Percentiles rank a stretch among this genome's conserved stretches.
Conservation (phyloP, 345 rosid species). For the Corymbia maculata region DNA sequence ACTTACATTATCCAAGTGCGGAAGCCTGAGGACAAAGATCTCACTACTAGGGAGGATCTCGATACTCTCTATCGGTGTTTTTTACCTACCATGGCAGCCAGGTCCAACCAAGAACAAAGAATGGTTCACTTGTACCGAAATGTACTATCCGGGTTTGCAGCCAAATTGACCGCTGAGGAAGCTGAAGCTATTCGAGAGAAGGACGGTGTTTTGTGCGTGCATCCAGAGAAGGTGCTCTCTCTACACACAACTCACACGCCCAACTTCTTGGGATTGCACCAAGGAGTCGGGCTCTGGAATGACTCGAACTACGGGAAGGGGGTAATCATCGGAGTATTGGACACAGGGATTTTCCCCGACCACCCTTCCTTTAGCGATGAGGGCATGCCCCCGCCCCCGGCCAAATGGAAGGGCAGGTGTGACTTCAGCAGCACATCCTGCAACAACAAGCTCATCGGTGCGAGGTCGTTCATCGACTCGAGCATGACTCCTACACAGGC, state of each 20-base stretch:
- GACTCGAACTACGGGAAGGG: conserved; percentile 29
- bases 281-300: conserved; percentile 21
- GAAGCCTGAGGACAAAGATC: conserved; percentile 3
- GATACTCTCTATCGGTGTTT: conserved; percentile 16
- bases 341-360: conserved; percentile 29
- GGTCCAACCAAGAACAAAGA: neutral
- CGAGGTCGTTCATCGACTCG: conserved; percentile 19
- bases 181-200: conserved; percentile 13
- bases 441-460: conserved; percentile 55
- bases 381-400: conserved; percentile 31
- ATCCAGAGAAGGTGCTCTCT: conserved; percentile 16
- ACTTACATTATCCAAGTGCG: conserved; percentile 34
- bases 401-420: conserved; percentile 42
- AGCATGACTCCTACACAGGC: neutral
- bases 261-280: conserved; percentile 27
- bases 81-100: conserved; percentile 4
- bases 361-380: conserved; percentile 41
- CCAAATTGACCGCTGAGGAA: conserved; percentile 23
- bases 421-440: conserved; percentile 27
- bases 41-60: neutral
- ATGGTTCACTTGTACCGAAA: conserved; percentile 17
- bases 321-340: conserved; percentile 37
- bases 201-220: conserved; percentile 22
- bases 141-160: conserved; percentile 30
- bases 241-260: conserved; percentile 47